These are phyloP conservation scores for Kockiozyma suomiensis DNA, from an alignment of 805 yeast species.

Conservation along the genomic window DNA sequence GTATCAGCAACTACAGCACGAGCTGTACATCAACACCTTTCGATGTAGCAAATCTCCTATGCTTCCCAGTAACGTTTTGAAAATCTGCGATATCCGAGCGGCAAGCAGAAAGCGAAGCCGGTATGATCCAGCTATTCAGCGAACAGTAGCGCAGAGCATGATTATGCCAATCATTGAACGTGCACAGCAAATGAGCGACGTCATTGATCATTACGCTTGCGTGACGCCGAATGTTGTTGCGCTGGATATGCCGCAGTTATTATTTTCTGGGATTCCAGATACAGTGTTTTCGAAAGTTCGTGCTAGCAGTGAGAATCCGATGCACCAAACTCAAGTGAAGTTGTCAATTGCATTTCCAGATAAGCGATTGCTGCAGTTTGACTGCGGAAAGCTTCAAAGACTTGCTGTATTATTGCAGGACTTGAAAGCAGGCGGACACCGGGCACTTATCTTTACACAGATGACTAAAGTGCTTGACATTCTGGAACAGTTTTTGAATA, in stretches of 20 bases:
- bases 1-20: constrained; percentile 57
- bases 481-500: constrained; percentile 87
- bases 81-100: constrained; percentile 1
- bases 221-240: constrained; percentile 86
- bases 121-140: constrained; percentile 15
- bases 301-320: constrained; percentile 49
- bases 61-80: constrained; percentile 50
- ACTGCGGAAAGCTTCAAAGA: constrained; percentile 94
- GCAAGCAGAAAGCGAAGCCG: background rate
- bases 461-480: constrained; percentile 97
- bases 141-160: constrained; percentile 8
- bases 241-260: constrained; percentile 56
- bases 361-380: constrained; percentile 85
- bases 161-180: constrained; percentile 40
- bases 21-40: constrained; percentile 62
- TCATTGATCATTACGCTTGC: constrained; percentile 75
- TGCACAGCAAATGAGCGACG: constrained; percentile 48
- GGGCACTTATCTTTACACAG: constrained; percentile 94
- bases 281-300: constrained; percentile 19
- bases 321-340: constrained; percentile 83
- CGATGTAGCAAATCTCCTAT: constrained; percentile 69
- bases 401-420: constrained; percentile 74
- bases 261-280: constrained; percentile 40
- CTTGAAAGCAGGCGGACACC: constrained; percentile 81
- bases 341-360: constrained; percentile 95